Conservation (phyloP, 805 yeast genomes). For the Nakazawaea pomicola region DNA sequence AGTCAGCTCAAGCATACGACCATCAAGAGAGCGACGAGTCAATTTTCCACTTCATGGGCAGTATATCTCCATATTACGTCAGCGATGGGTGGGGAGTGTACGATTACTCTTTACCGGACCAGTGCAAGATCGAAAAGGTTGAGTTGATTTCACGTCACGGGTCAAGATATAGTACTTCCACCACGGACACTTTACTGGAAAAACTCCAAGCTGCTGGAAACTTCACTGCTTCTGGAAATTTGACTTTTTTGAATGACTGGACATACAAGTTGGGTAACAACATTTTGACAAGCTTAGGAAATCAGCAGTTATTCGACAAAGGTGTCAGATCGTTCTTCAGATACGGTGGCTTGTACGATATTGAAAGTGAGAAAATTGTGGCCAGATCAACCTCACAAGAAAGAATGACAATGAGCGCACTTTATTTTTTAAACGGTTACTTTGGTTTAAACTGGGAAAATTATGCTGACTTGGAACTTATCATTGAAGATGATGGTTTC, state of each 20-base stretch:
- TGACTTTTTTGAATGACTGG: conserved; percentile 12
- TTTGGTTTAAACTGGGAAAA: conserved; percentile 29
- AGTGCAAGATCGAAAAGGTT: conserved; percentile 9
- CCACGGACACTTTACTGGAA: too few relatives aligned
- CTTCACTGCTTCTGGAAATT: conserved; percentile 8
- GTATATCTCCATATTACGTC: conserved; percentile 17
- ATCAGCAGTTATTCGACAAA: conserved; percentile 18
- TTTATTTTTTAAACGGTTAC: conserved; percentile 44
- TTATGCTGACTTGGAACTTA: conserved; percentile 15
- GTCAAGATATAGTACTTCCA: too few relatives aligned
- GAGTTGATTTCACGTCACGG: conserved; percentile 7
- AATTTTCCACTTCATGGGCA: conserved; percentile 17
- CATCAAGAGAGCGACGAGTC: conserved; percentile 14
- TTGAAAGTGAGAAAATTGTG: conserved; percentile 13
- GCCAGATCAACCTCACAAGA: conserved; percentile 35
- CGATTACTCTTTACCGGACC: conserved; percentile 18
- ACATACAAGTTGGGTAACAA: conserved; percentile 13
- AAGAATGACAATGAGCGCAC: conserved; percentile 42
- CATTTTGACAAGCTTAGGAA: conserved; percentile 16
- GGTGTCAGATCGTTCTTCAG: conserved; percentile 16
- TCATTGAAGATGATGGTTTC: conserved; percentile 14
- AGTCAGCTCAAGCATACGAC: conserved; percentile 16
- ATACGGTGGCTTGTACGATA: conserved; percentile 17
- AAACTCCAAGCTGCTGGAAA: not conserved
- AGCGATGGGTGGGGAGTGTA: conserved; percentile 18